These are phyloP conservation scores for Bocquillonia castaneifolia DNA, from an alignment of 441 rosid species.

Conservation along the genomic window DNA sequence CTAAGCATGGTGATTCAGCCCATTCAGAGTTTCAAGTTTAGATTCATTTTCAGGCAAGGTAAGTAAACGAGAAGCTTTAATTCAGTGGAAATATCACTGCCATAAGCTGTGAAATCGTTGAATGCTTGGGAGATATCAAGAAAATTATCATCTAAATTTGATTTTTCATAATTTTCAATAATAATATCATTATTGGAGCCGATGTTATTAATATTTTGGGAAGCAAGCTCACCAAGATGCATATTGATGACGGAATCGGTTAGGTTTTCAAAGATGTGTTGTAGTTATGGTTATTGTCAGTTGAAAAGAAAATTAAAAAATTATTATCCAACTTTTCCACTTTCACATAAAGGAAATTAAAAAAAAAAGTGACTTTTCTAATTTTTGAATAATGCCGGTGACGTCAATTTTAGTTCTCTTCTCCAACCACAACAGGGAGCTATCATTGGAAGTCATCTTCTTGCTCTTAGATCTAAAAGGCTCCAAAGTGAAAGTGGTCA, in stretches of 20 bases:
- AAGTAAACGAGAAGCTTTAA: constrained; percentile 65
- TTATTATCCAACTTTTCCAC: too few relatives aligned
- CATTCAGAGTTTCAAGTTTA: constrained; percentile 17
- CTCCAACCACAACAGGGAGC: too few relatives aligned
- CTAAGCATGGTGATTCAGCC: constrained; percentile 53
- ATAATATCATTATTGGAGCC: too few relatives aligned
- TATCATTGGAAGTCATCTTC: too few relatives aligned
- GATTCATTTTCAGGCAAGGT: constrained; percentile 41
- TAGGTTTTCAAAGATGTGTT: constrained; percentile 53
- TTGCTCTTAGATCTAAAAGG: too few relatives aligned
- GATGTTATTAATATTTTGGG: constrained; percentile 26
- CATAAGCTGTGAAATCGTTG: constrained; percentile 72
- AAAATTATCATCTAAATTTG: constrained; percentile 43
- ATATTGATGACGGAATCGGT: constrained; percentile 79
- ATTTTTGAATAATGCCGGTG: too few relatives aligned
- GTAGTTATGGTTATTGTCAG: background rate
- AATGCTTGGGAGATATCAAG: constrained; percentile 73
- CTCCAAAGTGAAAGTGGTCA: too few relatives aligned
- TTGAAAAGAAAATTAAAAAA: too few relatives aligned
- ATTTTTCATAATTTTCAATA: constrained; percentile 24
- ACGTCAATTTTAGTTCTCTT: too few relatives aligned
- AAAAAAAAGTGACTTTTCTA: too few relatives aligned
- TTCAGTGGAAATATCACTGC: constrained; percentile 92
- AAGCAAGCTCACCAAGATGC: constrained; percentile 76
- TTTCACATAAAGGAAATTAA: too few relatives aligned